A percentile compares a stretch with the other conserved stretches of the same genome.
phyloP scores from a whole-genome alignment of 2,329 filamentous ascomycete species.

The Sclerotinia subarctica region DNA sequence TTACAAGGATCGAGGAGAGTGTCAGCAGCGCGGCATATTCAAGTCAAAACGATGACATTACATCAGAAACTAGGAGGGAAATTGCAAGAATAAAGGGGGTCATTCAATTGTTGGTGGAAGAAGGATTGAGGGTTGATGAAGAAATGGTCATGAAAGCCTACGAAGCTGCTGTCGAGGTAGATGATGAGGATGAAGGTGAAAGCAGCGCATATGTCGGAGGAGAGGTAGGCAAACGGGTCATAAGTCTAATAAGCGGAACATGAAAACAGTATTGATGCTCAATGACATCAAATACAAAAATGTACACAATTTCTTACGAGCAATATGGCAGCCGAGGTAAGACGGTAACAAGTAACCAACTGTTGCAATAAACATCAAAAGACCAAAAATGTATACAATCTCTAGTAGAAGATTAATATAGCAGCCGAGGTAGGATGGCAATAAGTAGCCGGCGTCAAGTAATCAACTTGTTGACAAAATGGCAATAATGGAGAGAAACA shows the following conservation, averaged over 20 bases:
- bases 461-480: too few species aligned
- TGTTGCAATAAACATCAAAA: too few species aligned
- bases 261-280: slow-evolving; percentile 17
- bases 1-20: slow-evolving; percentile 84
- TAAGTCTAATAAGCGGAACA: slow-evolving; percentile 34
- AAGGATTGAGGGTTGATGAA: slow-evolving; percentile 82
- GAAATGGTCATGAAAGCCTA: slow-evolving; percentile 83
- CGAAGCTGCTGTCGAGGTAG: slow-evolving; percentile 72
- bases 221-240: slow-evolving; percentile 38
- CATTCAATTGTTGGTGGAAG: slow-evolving; percentile 77
- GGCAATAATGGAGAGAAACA: too few species aligned
- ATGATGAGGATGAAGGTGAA: slow-evolving; percentile 53
- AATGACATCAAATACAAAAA: neutral
- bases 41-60: slow-evolving; percentile 87
- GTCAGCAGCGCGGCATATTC: slow-evolving; percentile 86
- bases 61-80: slow-evolving; percentile 74
- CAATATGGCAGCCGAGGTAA: neutral
- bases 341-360: neutral
- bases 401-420: too few species aligned
- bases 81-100: slow-evolving; percentile 81
- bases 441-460: too few species aligned
- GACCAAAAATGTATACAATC: too few species aligned
- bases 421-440: too few species aligned
- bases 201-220: slow-evolving; percentile 59
- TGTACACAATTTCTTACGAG: neutral